Evolutionary conservation across 768 basidiomycete species (phyloP), one percentile per base, ranked within the genome.

Genomic region (Gautieria morchelliformis): DNA sequence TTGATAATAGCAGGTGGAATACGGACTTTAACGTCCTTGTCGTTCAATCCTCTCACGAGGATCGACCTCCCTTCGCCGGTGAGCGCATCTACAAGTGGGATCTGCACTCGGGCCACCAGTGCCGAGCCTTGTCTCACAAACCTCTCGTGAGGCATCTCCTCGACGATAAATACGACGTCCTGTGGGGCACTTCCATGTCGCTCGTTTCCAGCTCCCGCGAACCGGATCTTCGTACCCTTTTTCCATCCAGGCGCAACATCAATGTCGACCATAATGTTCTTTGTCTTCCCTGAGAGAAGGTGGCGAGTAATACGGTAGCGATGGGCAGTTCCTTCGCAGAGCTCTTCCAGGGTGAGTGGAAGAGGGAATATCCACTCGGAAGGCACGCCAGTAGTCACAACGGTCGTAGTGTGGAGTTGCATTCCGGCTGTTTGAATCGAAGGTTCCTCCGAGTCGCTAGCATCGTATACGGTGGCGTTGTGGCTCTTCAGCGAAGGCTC

Each of bases 291-390:
- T 9, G 78, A 76, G 44, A 78, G 66, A 44, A 82, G 65, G 11
- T 75, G 74, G 51, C 84, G 80, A 41, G 78, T 82, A 61, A 87
- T 78, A 52, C 79, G 75, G 63, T 84, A 85, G 56, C 72, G 75
- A 62, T 78, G 80, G 15, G 70, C 71, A 48, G 77, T 76, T 32
- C 85, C 84, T 22, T 67, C 67, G 65, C 77, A 81, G 37, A 87
- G 72, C 60, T 86, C 83, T 58, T 85, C 81, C 19, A 87, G 75
- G 1, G 78, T 75, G 55, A 85, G 68, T 17, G 74, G 71, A 5
- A 87, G 75, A 0, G 82, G 78, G 69, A 84, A 86, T n/a, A 78
- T 71, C 83, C 85, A 87, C 65, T 85, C 84, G 12, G 57, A 44
- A 4, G 64, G 63, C 19, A 63, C 49, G 1, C 45, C 40, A 60